Evolutionary conservation across 2,329 filamentous ascomycete genomes (phyloP).

Genomic region (Diaporthe batatas): DNA sequence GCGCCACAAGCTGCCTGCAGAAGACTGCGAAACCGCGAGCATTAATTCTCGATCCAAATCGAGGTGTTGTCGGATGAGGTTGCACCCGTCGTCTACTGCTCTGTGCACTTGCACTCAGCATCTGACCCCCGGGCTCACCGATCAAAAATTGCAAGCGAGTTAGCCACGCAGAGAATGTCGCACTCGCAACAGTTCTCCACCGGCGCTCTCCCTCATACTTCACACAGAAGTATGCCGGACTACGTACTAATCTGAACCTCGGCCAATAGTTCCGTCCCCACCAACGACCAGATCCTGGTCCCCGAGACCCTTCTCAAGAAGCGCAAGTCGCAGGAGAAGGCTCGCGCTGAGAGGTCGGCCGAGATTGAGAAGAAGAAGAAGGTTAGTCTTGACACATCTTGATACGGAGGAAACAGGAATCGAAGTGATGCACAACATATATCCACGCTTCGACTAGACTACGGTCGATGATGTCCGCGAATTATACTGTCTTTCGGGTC

Average conservation of each 20-base stretch:
- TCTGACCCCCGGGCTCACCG: slow-evolving; percentile 68
- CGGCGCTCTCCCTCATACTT: slow-evolving; percentile 79
- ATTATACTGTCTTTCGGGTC: slow-evolving; percentile 99
- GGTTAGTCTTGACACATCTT: slow-evolving; percentile 70
- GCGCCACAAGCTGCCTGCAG: background rate
- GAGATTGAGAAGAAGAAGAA: slow-evolving; percentile 89
- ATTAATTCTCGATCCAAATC: slow-evolving; percentile 63
- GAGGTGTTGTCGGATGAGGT: slow-evolving; percentile 86
- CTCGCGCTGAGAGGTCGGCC: slow-evolving; percentile 87
- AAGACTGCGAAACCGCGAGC: slow-evolving; percentile 54
- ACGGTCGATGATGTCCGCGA: slow-evolving; percentile 95
- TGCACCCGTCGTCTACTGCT: slow-evolving; percentile 44
- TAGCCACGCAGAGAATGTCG: slow-evolving; percentile 91
- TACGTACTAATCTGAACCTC: slow-evolving; percentile 82
- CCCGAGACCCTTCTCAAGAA: slow-evolving; percentile 99
- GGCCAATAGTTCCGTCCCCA: slow-evolving; percentile 83
- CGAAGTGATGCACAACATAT: slow-evolving; percentile 88
- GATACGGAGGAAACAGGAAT: slow-evolving; percentile 45
- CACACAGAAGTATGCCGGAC: slow-evolving; percentile 69
- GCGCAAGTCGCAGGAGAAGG: slow-evolving; percentile 99
- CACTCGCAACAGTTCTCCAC: slow-evolving; percentile 93
- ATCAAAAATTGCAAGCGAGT: slow-evolving; percentile 88
- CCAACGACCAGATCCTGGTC: slow-evolving; percentile 94
- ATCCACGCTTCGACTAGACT: slow-evolving; percentile 84
- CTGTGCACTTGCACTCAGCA: slow-evolving; percentile 42